These are phyloP conservation scores for Mycosphaerelloides madeirae DNA, from an alignment of 2,329 filamentous ascomycete genomes.

Conservation along the genomic window DNA sequence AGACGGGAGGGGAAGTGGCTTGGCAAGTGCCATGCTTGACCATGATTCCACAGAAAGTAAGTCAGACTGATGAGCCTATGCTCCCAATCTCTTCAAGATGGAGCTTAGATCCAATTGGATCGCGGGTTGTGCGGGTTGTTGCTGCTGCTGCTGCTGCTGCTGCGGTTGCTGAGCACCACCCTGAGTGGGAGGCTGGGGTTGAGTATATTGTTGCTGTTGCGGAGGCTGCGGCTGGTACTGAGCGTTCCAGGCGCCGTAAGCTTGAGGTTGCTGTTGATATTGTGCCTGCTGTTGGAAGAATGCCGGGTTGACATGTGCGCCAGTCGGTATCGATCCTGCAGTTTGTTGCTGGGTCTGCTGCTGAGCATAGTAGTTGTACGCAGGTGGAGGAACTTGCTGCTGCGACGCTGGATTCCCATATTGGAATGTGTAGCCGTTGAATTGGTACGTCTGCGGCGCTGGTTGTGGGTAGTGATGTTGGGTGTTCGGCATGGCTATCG, in stretches of 20 bases:
- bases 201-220: conserved; percentile 3
- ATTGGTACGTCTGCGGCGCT: conserved; percentile 97
- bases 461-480: conserved; percentile 61
- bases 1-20: no score
- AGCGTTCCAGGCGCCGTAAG: conserved; percentile 4
- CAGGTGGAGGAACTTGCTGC: conserved; percentile 14
- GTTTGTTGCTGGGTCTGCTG: conserved; percentile 10
- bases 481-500: conserved; percentile 4
- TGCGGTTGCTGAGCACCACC: conserved; percentile 3
- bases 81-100: conserved; percentile 5
- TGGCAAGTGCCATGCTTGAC: no score
- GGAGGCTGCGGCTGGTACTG: neutral
- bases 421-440: conserved; percentile 52
- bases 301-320: conserved; percentile 9
- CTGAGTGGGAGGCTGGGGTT: neutral
- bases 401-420: conserved; percentile 15
- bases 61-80: neutral
- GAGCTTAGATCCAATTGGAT: conserved; percentile 1
- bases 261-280: conserved; percentile 9
- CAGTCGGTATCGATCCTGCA: conserved; percentile 2
- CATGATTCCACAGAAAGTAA: no score
- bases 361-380: conserved; percentile 21
- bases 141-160: conserved; percentile 3
- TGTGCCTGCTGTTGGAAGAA: conserved; percentile 11
- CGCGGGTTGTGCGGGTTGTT: neutral